Conservation (phyloP, 768 basidiomycete species). For the Mycena epipterygia region DNA sequence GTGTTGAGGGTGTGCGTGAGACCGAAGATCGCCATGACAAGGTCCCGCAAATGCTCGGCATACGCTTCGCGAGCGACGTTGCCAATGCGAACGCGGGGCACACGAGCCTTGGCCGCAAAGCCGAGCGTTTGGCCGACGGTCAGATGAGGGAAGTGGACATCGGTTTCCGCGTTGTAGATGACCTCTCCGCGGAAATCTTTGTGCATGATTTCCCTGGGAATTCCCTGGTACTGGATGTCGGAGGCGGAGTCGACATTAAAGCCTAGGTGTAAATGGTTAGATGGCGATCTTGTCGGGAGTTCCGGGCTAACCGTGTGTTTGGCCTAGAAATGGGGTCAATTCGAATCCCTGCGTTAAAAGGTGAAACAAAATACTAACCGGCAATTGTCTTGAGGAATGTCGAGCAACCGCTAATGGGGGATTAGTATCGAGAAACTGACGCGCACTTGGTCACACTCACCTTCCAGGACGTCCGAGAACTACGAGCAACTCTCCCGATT, state of each 20-base stretch:
- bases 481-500: slow-evolving; percentile 67
- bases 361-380: slow-evolving; percentile 23
- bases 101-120: slow-evolving; percentile 67
- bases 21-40: slow-evolving; percentile 70
- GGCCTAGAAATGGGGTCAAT: slow-evolving; percentile 27
- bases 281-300: neutral
- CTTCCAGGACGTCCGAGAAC: slow-evolving; percentile 57
- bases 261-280: neutral
- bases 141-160: slow-evolving; percentile 66
- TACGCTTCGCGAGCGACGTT: slow-evolving; percentile 50
- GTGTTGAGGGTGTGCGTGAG: slow-evolving; percentile 72
- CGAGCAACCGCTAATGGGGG: slow-evolving; percentile 49
- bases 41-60: slow-evolving; percentile 53
- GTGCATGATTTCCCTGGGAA: slow-evolving; percentile 58
- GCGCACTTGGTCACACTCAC: slow-evolving; percentile 11
- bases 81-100: slow-evolving; percentile 51
- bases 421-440: neutral
- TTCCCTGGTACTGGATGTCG: slow-evolving; percentile 49
- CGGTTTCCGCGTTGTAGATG: slow-evolving; percentile 57
- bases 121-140: slow-evolving; percentile 62
- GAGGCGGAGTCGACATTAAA: slow-evolving; percentile 25
- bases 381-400: slow-evolving; percentile 67
- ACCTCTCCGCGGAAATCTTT: slow-evolving; percentile 63
- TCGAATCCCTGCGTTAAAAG: neutral
- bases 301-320: slow-evolving; percentile 49